Conservation (phyloP, 2,329 filamentous ascomycete genomes). For the Diaporthe sp. region DNA sequence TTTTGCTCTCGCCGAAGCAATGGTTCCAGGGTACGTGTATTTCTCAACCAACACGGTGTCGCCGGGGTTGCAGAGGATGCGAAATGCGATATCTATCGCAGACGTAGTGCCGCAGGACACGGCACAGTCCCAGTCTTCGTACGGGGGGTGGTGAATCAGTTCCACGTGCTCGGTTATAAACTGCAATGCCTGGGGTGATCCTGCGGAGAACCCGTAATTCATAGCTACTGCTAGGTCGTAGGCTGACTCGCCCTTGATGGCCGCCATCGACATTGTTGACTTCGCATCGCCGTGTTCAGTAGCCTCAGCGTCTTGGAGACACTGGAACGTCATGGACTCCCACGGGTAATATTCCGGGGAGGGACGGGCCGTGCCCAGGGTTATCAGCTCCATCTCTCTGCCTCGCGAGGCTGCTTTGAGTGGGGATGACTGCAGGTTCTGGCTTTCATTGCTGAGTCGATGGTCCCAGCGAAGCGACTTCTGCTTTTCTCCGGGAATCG, state of each 20-base stretch:
- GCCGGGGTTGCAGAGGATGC: neutral
- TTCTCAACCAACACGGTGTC: neutral
- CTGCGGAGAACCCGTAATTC: neutral
- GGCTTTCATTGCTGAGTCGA: neutral
- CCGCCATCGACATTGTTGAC: neutral
- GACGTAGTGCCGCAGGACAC: neutral
- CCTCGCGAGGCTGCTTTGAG: neutral
- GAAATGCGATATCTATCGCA: neutral
- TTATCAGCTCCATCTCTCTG: neutral
- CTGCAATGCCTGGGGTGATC: neutral
- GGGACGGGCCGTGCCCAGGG: neutral
- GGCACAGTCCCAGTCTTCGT: neutral
- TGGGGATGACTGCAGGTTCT: neutral
- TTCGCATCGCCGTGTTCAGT: neutral
- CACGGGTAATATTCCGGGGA: neutral
- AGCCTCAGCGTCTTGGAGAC: neutral
- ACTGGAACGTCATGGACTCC: neutral
- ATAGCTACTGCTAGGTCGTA: neutral
- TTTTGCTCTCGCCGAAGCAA: conserved; percentile 74
- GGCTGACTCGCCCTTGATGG: neutral
- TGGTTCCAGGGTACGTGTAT: conserved; percentile 53
- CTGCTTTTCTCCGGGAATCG: neutral
- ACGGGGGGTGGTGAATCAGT: neutral
- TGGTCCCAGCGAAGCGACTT: neutral
- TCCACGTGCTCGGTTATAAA: neutral